Conservation (phyloP, 768 basidiomycete genomes). For the Pulveroboletus ravenelii region DNA sequence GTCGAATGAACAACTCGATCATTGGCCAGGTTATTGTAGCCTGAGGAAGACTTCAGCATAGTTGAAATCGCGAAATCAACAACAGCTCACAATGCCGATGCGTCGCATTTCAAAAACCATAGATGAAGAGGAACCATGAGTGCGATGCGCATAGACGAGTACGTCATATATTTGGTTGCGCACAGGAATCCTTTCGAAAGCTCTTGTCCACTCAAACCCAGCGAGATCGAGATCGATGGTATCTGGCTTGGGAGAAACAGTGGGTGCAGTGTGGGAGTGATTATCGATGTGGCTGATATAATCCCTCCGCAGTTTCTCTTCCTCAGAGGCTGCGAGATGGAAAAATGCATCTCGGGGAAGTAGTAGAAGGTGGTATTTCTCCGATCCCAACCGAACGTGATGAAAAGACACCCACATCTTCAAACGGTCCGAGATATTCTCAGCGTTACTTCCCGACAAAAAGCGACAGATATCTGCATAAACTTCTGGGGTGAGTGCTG, state of each 20-base stretch:
- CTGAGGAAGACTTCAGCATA: constrained; percentile 32
- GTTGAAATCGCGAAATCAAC: neutral
- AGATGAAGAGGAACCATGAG: constrained; percentile 47
- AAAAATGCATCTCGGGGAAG: constrained; percentile 59
- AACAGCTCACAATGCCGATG: constrained; percentile 53
- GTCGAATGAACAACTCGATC: constrained; percentile 59
- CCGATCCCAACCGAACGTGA: constrained; percentile 57
- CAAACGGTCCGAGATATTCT: constrained; percentile 37
- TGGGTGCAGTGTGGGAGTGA: constrained; percentile 1
- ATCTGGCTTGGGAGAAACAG: constrained; percentile 19
- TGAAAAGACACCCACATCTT: constrained; percentile 56
- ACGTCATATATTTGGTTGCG: constrained; percentile 66
- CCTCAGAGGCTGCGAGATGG: constrained; percentile 43
- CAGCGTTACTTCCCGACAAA: constrained; percentile 35
- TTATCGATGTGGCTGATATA: constrained; percentile 40
- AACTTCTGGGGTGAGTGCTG: constrained; percentile 48
- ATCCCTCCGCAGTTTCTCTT: constrained; percentile 45
- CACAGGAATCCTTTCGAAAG: constrained; percentile 62
- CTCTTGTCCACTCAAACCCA: constrained; percentile 32
- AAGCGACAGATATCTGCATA: constrained; percentile 51
- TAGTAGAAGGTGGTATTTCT: constrained; percentile 52
- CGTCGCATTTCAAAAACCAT: constrained; percentile 55
- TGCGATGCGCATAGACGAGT: constrained; percentile 59
- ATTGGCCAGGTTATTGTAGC: constrained; percentile 69
- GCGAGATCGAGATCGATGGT: constrained; percentile 16